Evolutionary conservation across 768 basidiomycete genomes (phyloP).

Genomic region (Postia placenta): DNA sequence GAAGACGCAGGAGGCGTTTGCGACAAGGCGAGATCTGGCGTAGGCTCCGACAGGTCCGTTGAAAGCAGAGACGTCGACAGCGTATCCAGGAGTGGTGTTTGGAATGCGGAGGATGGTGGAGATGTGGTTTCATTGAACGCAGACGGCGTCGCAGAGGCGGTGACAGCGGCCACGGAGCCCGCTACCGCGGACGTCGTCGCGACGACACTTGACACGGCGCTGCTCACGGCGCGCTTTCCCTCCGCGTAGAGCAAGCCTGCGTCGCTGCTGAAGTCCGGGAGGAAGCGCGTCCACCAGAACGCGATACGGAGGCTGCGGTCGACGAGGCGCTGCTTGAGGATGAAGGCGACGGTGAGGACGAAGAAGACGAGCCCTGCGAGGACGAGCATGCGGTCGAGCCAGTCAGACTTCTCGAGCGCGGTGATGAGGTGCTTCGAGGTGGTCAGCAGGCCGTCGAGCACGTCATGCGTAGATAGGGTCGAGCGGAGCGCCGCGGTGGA

Average conservation of each 20-base stretch:
- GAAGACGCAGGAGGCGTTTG: no score
- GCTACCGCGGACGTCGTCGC: conserved; percentile 2
- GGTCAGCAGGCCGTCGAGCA: conserved; percentile 60
- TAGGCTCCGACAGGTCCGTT: no score
- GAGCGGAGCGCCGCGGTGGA: conserved; percentile 74
- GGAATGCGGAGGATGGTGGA: no score
- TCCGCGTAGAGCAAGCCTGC: conserved; percentile 32
- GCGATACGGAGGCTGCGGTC: conserved; percentile 75
- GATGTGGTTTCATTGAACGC: no score
- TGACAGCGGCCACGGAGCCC: background rate
- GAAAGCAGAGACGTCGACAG: no score
- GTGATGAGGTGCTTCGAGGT: conserved; percentile 84
- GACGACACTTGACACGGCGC: conserved; percentile 2
- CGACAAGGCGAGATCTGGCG: no score
- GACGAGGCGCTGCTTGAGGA: conserved; percentile 82
- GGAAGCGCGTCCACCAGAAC: conserved; percentile 82
- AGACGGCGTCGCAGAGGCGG: no score
- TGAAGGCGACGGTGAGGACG: conserved; percentile 73
- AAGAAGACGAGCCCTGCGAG: conserved; percentile 79
- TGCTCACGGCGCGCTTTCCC: background rate
- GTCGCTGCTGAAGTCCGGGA: conserved; percentile 47
- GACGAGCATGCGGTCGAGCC: conserved; percentile 87
- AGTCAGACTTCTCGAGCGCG: conserved; percentile 84
- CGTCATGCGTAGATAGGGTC: conserved; percentile 73
- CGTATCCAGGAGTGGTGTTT: no score